Evolutionary conservation across 805 yeast species (phyloP), one percentile per base, ranked within the genome.

Genomic region (Torulaspora quercuum): DNA sequence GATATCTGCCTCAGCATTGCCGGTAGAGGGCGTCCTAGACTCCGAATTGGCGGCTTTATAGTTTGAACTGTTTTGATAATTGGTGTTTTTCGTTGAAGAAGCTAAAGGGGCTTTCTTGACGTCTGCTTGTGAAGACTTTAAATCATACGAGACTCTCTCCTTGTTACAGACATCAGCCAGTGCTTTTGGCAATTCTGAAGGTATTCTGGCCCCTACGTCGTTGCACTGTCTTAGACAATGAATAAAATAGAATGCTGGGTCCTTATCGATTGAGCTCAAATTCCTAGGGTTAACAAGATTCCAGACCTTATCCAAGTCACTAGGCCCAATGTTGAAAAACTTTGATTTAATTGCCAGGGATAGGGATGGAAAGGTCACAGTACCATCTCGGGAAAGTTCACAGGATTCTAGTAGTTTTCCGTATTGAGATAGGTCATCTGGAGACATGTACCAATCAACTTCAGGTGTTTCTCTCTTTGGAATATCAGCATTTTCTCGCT

Each of bases 371-470:
- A 83, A 90, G 22, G 80, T 70, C 27, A 88, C 78, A 42, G 95
- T 70, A 7, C 97, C 97, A 64, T 90, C 97, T 34, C 83, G 66
- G 35, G 86, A 78, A 17, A 82, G 72, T 10, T 41, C 37, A 25
- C 57, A 46, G 1, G 50, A 17, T 24, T 79, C 69, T 57, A 88
- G 84, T 21, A 92, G 76, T 20, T 82, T 69, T 54, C 85, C 90
- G 63, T 92, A 92, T 10, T 82, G 75, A 2, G 76, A 50, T 54
- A 80, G 78, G 53, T 92, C 97, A 7, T 79, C 73, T 14, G 97
- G 97, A 3, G 95, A 79, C 48, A 92, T 88, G 64, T 92, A 92
- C 98, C 98, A 92, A 58, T 89, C 95, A 55, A 92, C 86, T 52
- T 65, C 41, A 25, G 62, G 49, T 26, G 33, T 36, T 35, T 49